Evolutionary conservation across 2,329 filamentous ascomycete genomes (phyloP).

Genomic region (Alternaria metachromatica): DNA sequence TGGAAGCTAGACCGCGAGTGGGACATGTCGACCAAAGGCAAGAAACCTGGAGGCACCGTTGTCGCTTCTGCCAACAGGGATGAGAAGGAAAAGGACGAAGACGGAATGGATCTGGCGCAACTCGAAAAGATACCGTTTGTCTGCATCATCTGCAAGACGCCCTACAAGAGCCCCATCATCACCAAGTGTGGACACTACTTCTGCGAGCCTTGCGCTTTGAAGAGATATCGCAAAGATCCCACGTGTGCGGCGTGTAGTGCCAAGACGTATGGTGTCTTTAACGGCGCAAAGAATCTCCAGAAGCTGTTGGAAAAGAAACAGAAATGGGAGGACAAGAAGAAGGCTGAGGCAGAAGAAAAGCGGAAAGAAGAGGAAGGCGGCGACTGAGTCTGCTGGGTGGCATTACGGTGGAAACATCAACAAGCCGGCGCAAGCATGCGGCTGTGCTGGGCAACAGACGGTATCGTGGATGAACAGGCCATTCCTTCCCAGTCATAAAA

Average conservation of each 20-base stretch:
- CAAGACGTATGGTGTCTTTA: constrained; percentile 89
- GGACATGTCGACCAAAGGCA: constrained; percentile 78
- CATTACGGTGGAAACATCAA: not conserved
- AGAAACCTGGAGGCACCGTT: constrained; percentile 58
- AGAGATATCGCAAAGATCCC: constrained; percentile 85
- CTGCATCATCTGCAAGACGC: constrained; percentile 82
- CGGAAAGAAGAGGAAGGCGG: constrained; percentile 32
- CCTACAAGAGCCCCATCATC: constrained; percentile 80
- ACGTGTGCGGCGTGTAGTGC: constrained; percentile 84
- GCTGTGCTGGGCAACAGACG: not conserved
- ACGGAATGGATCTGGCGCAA: constrained; percentile 71
- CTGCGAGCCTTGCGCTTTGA: constrained; percentile 86
- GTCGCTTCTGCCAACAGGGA: constrained; percentile 66
- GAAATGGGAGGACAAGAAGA: constrained; percentile 65
- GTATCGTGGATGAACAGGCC: not conserved
- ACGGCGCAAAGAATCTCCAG: constrained; percentile 81
- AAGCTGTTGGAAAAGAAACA: constrained; percentile 78
- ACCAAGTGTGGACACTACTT: constrained; percentile 97
- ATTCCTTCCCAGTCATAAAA: not conserved
- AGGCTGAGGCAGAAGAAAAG: constrained; percentile 61
- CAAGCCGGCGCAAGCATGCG: not conserved
- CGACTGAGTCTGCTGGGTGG: constrained; percentile 15
- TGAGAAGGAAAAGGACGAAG: constrained; percentile 50
- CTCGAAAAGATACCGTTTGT: constrained; percentile 87
- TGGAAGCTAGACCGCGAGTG: constrained; percentile 96